These are phyloP conservation scores for Podaxis carcinomalis DNA, from an alignment of 768 basidiomycete species.

Conservation along the genomic window DNA sequence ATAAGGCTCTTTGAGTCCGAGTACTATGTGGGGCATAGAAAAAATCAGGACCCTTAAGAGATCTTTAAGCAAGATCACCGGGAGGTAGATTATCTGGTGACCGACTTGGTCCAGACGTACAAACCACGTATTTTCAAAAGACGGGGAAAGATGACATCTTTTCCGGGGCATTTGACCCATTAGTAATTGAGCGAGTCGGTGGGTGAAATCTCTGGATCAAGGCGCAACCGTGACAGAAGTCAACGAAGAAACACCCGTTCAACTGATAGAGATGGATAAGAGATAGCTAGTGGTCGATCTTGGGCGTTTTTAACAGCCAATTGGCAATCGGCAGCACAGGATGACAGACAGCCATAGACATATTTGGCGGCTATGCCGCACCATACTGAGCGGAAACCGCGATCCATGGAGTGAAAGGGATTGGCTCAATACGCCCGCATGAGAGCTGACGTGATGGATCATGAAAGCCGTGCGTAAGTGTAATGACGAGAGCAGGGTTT, in stretches of 20 bases:
- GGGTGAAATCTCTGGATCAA: neutral
- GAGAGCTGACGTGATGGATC: constrained; percentile 18
- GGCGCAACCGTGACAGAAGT: neutral
- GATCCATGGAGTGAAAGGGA: neutral
- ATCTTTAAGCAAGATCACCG: constrained; percentile 1
- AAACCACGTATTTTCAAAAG: neutral
- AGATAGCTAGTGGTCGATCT: constrained; percentile 1
- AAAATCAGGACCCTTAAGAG: neutral
- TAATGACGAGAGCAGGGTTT: neutral
- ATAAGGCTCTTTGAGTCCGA: neutral
- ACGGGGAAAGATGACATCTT: neutral
- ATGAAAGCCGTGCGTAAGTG: constrained; percentile 12
- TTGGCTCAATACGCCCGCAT: constrained; percentile 16
- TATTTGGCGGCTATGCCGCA: neutral
- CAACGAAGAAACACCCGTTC: neutral
- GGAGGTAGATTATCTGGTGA: constrained; percentile 5
- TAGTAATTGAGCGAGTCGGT: neutral
- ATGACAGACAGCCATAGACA: neutral
- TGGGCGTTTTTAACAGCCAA: neutral
- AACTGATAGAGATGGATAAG: constrained; percentile 9
- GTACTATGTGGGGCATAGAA: neutral
- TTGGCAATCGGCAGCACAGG: neutral
- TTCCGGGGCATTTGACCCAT: neutral
- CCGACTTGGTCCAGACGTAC: neutral
- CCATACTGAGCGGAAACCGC: neutral